These are phyloP conservation scores for Tremellales sp. DNA, from an alignment of 1,284 basidiomycete genomes.

Conservation along the genomic window DNA sequence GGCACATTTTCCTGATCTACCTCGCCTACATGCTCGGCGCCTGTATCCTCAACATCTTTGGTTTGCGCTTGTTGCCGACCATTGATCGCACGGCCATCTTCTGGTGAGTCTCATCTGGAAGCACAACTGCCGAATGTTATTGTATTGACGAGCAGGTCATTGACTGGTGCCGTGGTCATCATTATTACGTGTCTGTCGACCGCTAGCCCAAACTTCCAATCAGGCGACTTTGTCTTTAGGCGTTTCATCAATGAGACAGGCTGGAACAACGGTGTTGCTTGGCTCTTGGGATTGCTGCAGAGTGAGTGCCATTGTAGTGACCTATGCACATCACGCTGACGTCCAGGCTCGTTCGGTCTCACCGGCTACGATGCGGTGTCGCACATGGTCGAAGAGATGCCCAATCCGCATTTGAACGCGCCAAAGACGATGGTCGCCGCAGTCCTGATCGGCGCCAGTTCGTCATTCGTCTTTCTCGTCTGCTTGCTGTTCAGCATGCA, in stretches of 20 bases:
- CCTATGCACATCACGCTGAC: slow-evolving; percentile 8
- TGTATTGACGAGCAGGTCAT: slow-evolving; percentile 28
- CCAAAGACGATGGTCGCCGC: slow-evolving; percentile 55
- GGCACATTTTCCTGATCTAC: slow-evolving; percentile 39
- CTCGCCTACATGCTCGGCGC: slow-evolving; percentile 31
- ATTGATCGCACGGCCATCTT: slow-evolving; percentile 43
- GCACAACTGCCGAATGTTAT: background rate
- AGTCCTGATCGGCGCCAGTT: slow-evolving; percentile 59
- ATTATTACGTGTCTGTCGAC: slow-evolving; percentile 46
- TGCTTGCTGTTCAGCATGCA: slow-evolving; percentile 65
- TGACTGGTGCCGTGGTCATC: slow-evolving; percentile 46
- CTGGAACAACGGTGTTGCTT: slow-evolving; percentile 51
- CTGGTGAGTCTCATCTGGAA: slow-evolving; percentile 26
- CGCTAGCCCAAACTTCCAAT: slow-evolving; percentile 42
- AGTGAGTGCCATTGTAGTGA: slow-evolving; percentile 10
- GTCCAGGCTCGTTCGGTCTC: slow-evolving; percentile 42
- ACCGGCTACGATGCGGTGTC: slow-evolving; percentile 43
- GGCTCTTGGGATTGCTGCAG: slow-evolving; percentile 51
- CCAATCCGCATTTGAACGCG: slow-evolving; percentile 41
- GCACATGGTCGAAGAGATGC: slow-evolving; percentile 43
- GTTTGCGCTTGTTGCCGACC: slow-evolving; percentile 30
- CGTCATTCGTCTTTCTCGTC: slow-evolving; percentile 61
- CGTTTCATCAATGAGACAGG: slow-evolving; percentile 49
- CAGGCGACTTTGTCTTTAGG: slow-evolving; percentile 48
- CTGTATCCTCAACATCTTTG: slow-evolving; percentile 38